Percentiles rank a stretch among this genome's conserved stretches.
phyloP scores from a whole-genome alignment of 2,329 filamentous ascomycete genomes.

The Penicillium digitatum region DNA sequence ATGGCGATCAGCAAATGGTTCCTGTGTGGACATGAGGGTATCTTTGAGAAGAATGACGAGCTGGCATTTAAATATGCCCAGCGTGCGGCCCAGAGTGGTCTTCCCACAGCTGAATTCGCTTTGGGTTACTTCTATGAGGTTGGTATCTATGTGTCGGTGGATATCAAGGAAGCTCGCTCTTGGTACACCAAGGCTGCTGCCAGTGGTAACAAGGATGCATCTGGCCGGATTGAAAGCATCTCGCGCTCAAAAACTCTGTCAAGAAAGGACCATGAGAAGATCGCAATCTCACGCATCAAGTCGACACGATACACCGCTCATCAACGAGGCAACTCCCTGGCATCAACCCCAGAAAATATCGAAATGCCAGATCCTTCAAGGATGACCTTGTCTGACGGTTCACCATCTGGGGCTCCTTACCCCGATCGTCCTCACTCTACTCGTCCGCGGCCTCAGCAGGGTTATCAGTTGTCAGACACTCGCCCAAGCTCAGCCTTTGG shows the following conservation, averaged over 20 bases:
- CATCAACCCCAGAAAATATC: conserved; percentile 41
- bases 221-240: conserved; percentile 76
- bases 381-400: conserved; percentile 38
- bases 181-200: conserved; percentile 91
- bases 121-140: conserved; percentile 98
- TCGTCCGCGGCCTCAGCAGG: conserved; percentile 33
- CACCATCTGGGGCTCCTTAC: conserved; percentile 42
- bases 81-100: conserved; percentile 73
- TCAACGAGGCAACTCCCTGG: conserved; percentile 38
- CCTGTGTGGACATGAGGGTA: conserved; percentile 84
- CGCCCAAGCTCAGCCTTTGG: conserved; percentile 47
- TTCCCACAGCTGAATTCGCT: conserved; percentile 90
- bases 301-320: conserved; percentile 67
- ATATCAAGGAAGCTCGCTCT: conserved; percentile 71
- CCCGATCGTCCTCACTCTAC: conserved; percentile 37
- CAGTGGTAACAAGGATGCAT: conserved; percentile 87
- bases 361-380: conserved; percentile 49
- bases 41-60: conserved; percentile 94
- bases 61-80: conserved; percentile 87
- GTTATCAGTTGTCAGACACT: conserved; percentile 36
- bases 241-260: conserved; percentile 78
- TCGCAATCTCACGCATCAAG: conserved; percentile 83
- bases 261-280: conserved; percentile 86
- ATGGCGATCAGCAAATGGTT: conserved; percentile 99
- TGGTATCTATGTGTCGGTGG: conserved; percentile 83